Conservation (phyloP, 1,284 basidiomycete species). For the Austroboletus olivaceoglutinosus region DNA sequence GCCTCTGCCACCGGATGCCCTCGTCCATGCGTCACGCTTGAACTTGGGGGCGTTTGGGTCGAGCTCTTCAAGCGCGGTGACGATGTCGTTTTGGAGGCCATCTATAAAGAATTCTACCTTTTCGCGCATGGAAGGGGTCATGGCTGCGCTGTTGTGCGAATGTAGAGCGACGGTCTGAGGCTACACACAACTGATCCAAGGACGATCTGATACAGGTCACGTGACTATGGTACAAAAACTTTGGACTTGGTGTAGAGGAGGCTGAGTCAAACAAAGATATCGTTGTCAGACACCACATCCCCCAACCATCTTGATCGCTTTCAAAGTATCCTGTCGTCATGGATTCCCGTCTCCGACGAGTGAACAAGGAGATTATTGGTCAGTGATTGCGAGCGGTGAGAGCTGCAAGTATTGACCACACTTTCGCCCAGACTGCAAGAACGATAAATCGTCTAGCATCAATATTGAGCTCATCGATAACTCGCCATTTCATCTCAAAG, state of each 20-base stretch:
- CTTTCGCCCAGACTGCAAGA: slow-evolving; percentile 75
- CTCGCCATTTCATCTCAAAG: slow-evolving; percentile 85
- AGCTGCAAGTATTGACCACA: slow-evolving; percentile 1
- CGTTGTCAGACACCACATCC: background rate
- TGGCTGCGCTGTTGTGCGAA: background rate
- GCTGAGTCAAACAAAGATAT: no score
- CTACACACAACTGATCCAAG: background rate
- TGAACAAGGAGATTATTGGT: slow-evolving; percentile 93
- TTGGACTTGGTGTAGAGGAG: background rate
- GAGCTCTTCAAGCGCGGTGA: slow-evolving; percentile 74
- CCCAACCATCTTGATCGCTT: background rate
- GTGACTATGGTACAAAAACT: slow-evolving; percentile 9
- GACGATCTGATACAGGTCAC: slow-evolving; percentile 17
- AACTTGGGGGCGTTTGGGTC: slow-evolving; percentile 75
- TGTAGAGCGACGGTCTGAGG: background rate
- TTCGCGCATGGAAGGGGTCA: slow-evolving; percentile 61
- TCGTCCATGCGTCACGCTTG: slow-evolving; percentile 85
- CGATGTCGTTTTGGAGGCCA: slow-evolving; percentile 80
- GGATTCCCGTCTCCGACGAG: slow-evolving; percentile 85
- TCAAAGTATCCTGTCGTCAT: slow-evolving; percentile 36
- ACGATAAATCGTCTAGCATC: slow-evolving; percentile 86
- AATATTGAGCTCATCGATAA: slow-evolving; percentile 84
- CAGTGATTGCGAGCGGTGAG: slow-evolving; percentile 20
- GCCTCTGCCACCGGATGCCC: slow-evolving; percentile 83
- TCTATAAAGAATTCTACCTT: slow-evolving; percentile 82